These are phyloP conservation scores for Rheum nobile DNA, from an alignment of 148 eudicot genomes.

Conservation along the genomic window DNA sequence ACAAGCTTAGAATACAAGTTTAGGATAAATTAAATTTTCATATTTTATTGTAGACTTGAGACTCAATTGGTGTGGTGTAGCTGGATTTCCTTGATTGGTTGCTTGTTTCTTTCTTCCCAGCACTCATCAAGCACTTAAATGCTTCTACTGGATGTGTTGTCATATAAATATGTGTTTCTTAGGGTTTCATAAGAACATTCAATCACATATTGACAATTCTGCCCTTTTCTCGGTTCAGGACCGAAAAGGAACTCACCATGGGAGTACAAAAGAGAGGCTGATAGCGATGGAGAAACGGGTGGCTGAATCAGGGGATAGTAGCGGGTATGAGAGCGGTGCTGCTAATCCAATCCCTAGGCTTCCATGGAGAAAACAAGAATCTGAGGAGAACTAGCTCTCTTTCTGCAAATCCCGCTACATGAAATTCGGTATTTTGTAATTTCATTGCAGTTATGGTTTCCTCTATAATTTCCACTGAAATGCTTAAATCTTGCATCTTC, in stretches of 20 bases:
- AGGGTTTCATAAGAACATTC: background rate
- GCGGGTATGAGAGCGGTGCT: conserved; percentile 66
- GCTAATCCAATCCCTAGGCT: conserved; percentile 25
- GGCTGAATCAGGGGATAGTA: conserved; percentile 70
- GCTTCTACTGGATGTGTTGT: background rate
- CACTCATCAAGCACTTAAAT: background rate
- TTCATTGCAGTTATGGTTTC: background rate
- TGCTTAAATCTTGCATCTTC: background rate
- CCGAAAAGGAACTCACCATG: conserved; percentile 34
- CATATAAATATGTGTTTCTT: no score
- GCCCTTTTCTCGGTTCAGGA: conserved; percentile 26
- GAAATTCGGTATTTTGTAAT: background rate
- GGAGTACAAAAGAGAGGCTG: conserved; percentile 22
- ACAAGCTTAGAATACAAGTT: background rate
- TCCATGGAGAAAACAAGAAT: conserved; percentile 35
- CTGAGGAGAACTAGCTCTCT: conserved; percentile 17
- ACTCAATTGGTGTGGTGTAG: background rate
- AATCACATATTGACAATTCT: background rate
- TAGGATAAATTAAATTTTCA: background rate
- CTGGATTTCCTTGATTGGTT: background rate
- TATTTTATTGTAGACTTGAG: no score
- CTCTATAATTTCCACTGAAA: background rate
- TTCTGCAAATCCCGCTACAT: background rate
- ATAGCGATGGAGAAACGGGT: conserved; percentile 25
- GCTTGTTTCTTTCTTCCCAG: background rate